Evolutionary conservation across 331 rosid species (phyloP).

Genomic region (Dryas integrifolia): DNA sequence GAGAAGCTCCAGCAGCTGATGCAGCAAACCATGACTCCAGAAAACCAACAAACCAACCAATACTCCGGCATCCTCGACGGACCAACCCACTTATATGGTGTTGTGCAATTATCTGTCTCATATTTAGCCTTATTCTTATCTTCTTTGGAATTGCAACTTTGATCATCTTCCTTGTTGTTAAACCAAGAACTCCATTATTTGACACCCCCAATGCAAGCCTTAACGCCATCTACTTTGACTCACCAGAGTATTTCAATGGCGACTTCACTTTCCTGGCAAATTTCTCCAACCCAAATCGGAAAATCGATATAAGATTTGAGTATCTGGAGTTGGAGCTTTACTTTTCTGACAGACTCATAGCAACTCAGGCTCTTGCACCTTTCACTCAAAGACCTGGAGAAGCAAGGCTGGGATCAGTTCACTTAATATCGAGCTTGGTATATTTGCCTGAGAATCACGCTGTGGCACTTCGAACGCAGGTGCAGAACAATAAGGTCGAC

Average conservation of each 20-base stretch:
- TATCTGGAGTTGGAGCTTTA: slow-evolving; percentile 56
- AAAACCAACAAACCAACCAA: slow-evolving; percentile 34
- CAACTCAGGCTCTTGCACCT: slow-evolving; percentile 52
- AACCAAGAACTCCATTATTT: slow-evolving; percentile 61
- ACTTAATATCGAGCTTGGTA: slow-evolving; percentile 69
- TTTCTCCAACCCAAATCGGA: slow-evolving; percentile 80
- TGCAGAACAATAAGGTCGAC: slow-evolving; percentile 50
- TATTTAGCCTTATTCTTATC: slow-evolving; percentile 76
- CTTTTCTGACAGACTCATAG: slow-evolving; percentile 66
- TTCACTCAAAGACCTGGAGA: slow-evolving; percentile 60
- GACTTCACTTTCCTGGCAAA: slow-evolving; percentile 69
- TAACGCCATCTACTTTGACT: slow-evolving; percentile 67
- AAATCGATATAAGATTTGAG: slow-evolving; percentile 57
- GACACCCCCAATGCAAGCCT: slow-evolving; percentile 79
- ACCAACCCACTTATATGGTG: slow-evolving; percentile 84
- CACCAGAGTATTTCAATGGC: slow-evolving; percentile 74
- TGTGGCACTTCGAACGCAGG: slow-evolving; percentile 61
- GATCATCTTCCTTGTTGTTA: slow-evolving; percentile 57
- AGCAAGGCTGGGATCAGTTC: slow-evolving; percentile 58
- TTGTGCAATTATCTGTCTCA: slow-evolving; percentile 59
- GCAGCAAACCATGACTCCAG: slow-evolving; percentile 19
- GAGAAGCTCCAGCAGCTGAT: slow-evolving; percentile 20
- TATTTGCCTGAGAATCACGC: slow-evolving; percentile 74
- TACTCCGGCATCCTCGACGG: slow-evolving; percentile 38
- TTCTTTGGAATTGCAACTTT: slow-evolving; percentile 76